Base-by-base conservation (phyloP, 257 asterid genomes). In the Cinchona pubescens region DNA sequence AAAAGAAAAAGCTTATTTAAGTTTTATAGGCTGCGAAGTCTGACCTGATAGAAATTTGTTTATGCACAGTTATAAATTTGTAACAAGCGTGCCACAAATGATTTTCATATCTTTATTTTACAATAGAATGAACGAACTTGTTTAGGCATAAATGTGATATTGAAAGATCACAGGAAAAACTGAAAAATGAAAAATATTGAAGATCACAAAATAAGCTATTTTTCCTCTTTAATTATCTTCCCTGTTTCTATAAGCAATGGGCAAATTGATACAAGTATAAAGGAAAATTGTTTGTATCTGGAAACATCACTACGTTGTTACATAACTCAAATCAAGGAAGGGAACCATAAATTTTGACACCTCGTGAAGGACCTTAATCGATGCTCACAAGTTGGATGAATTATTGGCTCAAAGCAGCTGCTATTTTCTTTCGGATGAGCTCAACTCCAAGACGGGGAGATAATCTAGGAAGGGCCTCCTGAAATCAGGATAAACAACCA, bases 371-470 rank as follows among this genome's bases (percentile, higher is more conserved):
- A 19, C 27, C 13, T 67, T 14, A 27, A 35, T 35, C 40, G 19
- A 73, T 32, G 13, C n/a, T n/a, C 18, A 21, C 19, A 65, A 21
- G 7, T 21, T 21, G 5, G 23, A 25, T 16, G 32, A 66, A 25
- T 46, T 76, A 83, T 32, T 81, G 77, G 42, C 78, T 78, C 32
- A 91, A 82, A 23, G 90, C 97, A 55, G 88, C 91, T 19, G 92
- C 91, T 61, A 93, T 86, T 84, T 91, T 91, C 88, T 88, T 93
- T 30, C 87, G 96, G 58, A 91, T 80, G 59, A 89, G 90, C 83
- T 91, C 98, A 15, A 88, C 90, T 62, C 90, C 90, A 16, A 90
- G 92, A 66, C 98, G 97, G 32, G 98, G 97, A 66, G 98, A 93
- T 76, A 93, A 85, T 75, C 98, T 86, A 21, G 98, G 97, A 76